Conservation (phyloP, 1,139 yeast species). For the Sugiyamaella paludigena region DNA sequence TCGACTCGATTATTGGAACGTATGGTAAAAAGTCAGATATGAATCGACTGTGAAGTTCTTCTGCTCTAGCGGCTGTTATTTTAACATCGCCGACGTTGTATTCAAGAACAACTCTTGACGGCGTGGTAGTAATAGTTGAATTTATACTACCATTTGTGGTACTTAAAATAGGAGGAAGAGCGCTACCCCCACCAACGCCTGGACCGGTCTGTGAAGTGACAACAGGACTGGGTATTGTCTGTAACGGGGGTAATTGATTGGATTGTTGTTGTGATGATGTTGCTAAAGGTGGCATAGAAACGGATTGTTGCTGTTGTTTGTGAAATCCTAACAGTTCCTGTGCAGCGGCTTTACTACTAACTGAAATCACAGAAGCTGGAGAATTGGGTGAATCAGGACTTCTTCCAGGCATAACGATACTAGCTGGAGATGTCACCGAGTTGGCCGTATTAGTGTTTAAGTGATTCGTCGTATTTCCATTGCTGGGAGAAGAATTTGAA, state of each 20-base stretch:
- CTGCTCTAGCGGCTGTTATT: constrained; percentile 64
- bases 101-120: constrained; percentile 3
- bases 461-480: too few relatives aligned
- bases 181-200: not conserved
- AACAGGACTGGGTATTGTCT: too few relatives aligned
- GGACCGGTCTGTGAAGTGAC: not conserved
- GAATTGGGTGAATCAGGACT: constrained; percentile 7
- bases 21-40: constrained; percentile 67
- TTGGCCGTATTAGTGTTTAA: too few relatives aligned
- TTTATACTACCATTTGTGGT: not conserved
- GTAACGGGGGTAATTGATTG: not conserved
- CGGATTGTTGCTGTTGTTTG: constrained; percentile 1
- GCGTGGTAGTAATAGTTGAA: constrained; percentile 3
- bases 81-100: constrained; percentile 66
- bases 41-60: constrained; percentile 67
- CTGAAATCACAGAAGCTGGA: constrained; percentile 4
- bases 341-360: constrained; percentile 8
- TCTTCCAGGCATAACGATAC: not conserved
- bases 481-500: too few relatives aligned
- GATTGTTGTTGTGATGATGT: not conserved
- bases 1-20: constrained; percentile 73
- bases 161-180: not conserved
- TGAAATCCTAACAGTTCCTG: constrained; percentile 10
- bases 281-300: not conserved
- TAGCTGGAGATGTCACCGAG: too few relatives aligned